Evolutionary conservation across 1,139 yeast species (phyloP), one percentile per base, ranked within the genome.

Genomic region (Keqinozyma sinolaborantium): DNA sequence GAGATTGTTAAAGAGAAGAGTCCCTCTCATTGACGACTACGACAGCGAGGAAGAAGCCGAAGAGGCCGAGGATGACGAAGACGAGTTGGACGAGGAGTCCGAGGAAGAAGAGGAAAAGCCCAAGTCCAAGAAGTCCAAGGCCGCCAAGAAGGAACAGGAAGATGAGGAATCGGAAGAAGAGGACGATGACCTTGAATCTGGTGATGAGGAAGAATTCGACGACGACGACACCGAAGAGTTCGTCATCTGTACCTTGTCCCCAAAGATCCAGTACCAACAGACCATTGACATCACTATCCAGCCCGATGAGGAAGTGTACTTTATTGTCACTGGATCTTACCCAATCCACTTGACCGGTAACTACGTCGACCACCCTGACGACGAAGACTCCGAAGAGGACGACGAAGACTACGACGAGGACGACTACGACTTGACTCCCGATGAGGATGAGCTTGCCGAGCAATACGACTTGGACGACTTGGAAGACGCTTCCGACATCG

Each of bases 311-410:
- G 95, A 88, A 56, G 90, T 92, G 41, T 80, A 74, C 70, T 92
- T 92, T 56, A 94, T 87, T 52, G 97, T 86, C 39, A 83, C 95
- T 44, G 98, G 98, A 50, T 88, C 97, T 24, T 88, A 87, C 70
- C 84, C 95, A 48, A 73, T 92, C 47, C 95, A 90, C 61, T 72
- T 92, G 53, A 74, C 87, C 50, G 99, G 99, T 71, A 90, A 92
- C 80, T 87, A 83, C 67, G 83, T 92, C 55, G 94, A 85, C 56
- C 96, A 88, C 63, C 97, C 97, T 59, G 88, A 80, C 46, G 94
- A 83, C 47, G 83, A 74, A 34, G 82, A 71, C 24, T 64, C 71
- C 35, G 77, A 66, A 30, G 81, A 74, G 32, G 73, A 67, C 30
- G 75, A 67, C 31, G 76, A 72, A 30, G 70, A 60, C 29, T 68